Conservation (phyloP, 106 monocot species). For the Hemerocallis citrina region DNA sequence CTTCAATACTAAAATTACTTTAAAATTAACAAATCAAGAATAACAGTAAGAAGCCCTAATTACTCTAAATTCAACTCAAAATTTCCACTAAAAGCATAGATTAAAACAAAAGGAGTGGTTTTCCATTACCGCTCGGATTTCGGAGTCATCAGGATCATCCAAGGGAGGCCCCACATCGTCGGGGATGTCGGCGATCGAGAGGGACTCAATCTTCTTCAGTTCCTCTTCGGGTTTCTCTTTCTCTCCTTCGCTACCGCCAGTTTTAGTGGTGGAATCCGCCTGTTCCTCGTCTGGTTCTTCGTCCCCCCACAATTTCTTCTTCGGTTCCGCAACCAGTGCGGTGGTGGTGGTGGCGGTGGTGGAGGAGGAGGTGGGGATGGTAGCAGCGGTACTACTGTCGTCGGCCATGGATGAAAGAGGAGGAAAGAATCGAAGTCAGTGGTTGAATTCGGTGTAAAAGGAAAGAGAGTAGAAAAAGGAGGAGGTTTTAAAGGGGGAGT, state of each 20-base stretch:
- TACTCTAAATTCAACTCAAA: no score
- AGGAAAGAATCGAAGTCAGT: background rate
- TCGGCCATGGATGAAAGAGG: conserved; percentile 13
- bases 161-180: conserved; percentile 26
- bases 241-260: background rate
- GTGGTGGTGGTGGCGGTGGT: background rate
- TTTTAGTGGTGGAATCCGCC: background rate
- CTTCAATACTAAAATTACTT: no score
- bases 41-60: no score
- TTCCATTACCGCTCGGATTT: conserved; percentile 53
- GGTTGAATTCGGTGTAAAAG: background rate
- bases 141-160: conserved; percentile 61
- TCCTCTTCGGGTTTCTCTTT: conserved; percentile 7
- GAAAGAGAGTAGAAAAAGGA: no score
- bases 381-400: conserved; percentile 2
- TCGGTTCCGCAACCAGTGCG: background rate
- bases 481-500: no score
- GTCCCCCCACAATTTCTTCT: conserved; percentile 1
- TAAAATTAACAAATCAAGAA: no score
- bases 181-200: conserved; percentile 21
- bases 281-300: background rate
- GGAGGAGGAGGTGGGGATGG: conserved; percentile 4
- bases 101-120: no score
- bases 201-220: conserved; percentile 21
- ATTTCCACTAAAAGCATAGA: no score